Base-by-base conservation (phyloP, 2,329 filamentous ascomycete species). In the Davidsoniella australis region DNA sequence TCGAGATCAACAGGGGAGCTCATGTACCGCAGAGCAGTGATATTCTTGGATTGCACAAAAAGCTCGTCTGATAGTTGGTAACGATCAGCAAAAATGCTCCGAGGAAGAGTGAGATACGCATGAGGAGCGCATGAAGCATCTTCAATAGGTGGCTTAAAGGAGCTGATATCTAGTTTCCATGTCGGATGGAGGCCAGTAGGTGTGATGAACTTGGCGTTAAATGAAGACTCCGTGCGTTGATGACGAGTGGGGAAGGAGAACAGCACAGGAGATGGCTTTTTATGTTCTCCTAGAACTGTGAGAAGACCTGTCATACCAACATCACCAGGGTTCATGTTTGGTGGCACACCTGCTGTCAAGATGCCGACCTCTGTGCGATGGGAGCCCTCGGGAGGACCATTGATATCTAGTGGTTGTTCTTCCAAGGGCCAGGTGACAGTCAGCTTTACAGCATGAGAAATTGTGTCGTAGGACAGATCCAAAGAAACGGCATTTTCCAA, bases 201-300 rank as follows among this genome's bases (percentile, higher is more conserved):
- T 2, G 68, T 55, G n/a, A 75, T 61, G 59, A 94, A 87, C 1
- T 64, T 64, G 17, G 78, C 70, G 0, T 68, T 70, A 62, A 85
- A 93, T 47, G 65, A 71, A 0, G 68, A 62, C 1, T 63, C 58
- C 10, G 73, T 67, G 56, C 82, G 76, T 37, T 71, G 67, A 62
- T 95, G 88, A 0, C 87, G 78, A 2, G 85, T 78, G 2, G 85
- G 80, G 56, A 94, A 91, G 41, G 83, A 78, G 66, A 96, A 95
- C 42, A 89, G 68, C 0, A 85, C 83, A 2, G 83, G 73, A 38
- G 82, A 82, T 9, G 85, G 77, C 55, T 78, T 76, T 38, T 71
- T 70, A 57, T 87, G 76, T 58, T 88, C 75, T 18, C 85, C 85
- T 0, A 95, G 65, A 2, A 93, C 82, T 0, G 79, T 81, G 47